Conservation (phyloP, 306 rosid genomes). For the Arachis hypogaea region DNA sequence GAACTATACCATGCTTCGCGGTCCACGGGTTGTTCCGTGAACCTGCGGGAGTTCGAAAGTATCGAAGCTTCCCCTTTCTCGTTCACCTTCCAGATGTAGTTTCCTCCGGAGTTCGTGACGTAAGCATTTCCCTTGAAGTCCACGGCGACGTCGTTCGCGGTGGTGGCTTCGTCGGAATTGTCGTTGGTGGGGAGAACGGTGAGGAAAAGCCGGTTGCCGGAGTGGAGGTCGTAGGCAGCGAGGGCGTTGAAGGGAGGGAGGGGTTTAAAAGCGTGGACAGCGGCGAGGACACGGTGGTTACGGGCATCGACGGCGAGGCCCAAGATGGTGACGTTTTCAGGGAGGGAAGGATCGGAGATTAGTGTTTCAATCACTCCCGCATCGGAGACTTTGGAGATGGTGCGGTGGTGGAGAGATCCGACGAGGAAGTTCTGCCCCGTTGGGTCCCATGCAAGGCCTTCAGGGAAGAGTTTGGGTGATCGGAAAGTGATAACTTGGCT, state of each 20-base stretch:
- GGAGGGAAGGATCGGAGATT: constrained; percentile 65
- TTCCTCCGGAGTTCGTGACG: constrained; percentile 68
- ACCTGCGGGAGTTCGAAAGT: constrained; percentile 59
- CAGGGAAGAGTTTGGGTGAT: constrained; percentile 74
- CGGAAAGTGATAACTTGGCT: constrained; percentile 72
- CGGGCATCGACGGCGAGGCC: constrained; percentile 71
- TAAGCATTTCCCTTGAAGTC: constrained; percentile 79
- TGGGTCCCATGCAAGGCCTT: constrained; percentile 75
- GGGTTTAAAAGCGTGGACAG: constrained; percentile 47
- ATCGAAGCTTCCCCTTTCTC: constrained; percentile 57
- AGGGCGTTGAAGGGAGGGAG: constrained; percentile 75
- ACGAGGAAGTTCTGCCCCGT: constrained; percentile 64
- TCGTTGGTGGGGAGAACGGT: constrained; percentile 47
- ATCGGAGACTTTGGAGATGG: constrained; percentile 63
- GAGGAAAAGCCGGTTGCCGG: constrained; percentile 64
- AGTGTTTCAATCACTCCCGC: constrained; percentile 71
- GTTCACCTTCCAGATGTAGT: constrained; percentile 83
- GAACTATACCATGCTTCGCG: constrained; percentile 31
- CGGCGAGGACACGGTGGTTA: constrained; percentile 73
- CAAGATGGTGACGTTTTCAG: constrained; percentile 61
- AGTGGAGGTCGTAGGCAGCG: constrained; percentile 74
- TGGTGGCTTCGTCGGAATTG: constrained; percentile 34
- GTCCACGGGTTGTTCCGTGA: constrained; percentile 52
- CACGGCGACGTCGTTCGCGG: constrained; percentile 69
- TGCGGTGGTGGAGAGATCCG: constrained; percentile 64